These are phyloP conservation scores for Aeschynomene evenia DNA, from an alignment of 306 rosid species.

Conservation along the genomic window DNA sequence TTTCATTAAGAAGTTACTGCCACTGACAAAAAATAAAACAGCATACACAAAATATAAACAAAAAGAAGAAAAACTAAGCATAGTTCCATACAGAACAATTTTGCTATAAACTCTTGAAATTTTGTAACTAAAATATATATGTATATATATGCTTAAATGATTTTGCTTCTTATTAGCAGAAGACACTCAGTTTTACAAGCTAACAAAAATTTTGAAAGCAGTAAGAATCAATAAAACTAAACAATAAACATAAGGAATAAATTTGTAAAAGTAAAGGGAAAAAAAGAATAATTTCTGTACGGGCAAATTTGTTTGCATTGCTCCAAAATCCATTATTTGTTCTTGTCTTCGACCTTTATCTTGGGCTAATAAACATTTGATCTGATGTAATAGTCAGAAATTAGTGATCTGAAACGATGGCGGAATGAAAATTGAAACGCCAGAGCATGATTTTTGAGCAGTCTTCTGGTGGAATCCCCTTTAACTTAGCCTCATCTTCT, in stretches of 20 bases:
- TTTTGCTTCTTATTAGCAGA: constrained; percentile 8
- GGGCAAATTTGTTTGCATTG: constrained; percentile 14
- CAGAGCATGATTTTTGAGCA: constrained; percentile 89
- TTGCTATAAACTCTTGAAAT: background rate
- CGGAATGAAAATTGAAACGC: constrained; percentile 52
- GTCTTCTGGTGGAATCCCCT: constrained; percentile 78
- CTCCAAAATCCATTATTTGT: constrained; percentile 15
- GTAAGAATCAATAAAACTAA: constrained; percentile 21
- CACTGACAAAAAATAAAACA: background rate
- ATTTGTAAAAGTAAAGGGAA: constrained; percentile 14
- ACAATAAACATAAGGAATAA: background rate
- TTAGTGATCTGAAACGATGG: constrained; percentile 36
- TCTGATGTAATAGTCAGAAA: constrained; percentile 19
- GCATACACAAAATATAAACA: background rate
- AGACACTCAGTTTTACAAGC: constrained; percentile 14
- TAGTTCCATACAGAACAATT: background rate
- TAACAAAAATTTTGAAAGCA: constrained; percentile 13
- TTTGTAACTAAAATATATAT: background rate
- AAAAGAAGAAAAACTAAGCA: too few species aligned
- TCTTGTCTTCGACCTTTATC: background rate
- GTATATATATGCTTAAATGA: background rate
- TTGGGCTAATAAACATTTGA: constrained; percentile 21
- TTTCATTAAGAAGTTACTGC: background rate
- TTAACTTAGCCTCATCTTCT: constrained; percentile 82
- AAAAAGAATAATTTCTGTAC: constrained; percentile 17